These are phyloP conservation scores for Pythium dissotocum DNA, from an alignment of 352 stramenopile genomes.

Conservation along the genomic window DNA sequence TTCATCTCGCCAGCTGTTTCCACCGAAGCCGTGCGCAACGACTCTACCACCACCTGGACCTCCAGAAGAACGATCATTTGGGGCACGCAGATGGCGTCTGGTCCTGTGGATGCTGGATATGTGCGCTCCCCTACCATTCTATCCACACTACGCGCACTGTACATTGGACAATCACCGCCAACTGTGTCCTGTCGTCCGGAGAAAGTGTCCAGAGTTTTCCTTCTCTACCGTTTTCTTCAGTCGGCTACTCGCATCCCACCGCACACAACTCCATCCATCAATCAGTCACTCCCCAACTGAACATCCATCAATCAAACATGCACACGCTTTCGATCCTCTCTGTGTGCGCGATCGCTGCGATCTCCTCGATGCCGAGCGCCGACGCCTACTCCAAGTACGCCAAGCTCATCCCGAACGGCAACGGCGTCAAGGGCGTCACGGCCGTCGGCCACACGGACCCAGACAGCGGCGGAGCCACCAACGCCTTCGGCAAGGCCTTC, in stretches of 20 bases:
- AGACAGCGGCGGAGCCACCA: slow-evolving; percentile 17
- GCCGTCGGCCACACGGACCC: slow-evolving; percentile 27
- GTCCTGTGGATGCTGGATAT: background rate
- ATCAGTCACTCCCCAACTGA: background rate
- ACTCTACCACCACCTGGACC: slow-evolving; percentile 10
- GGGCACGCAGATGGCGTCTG: background rate
- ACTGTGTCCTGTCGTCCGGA: slow-evolving; percentile 7
- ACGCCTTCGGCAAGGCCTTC: slow-evolving; percentile 45
- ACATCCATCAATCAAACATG: slow-evolving; percentile 8
- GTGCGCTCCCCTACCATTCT: background rate
- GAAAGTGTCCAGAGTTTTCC: background rate
- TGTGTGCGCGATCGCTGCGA: slow-evolving; percentile 12
- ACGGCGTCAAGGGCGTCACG: slow-evolving; percentile 18
- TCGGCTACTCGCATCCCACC: background rate
- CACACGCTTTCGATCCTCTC: slow-evolving; percentile 12
- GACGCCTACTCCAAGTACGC: slow-evolving; percentile 23
- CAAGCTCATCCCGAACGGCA: slow-evolving; percentile 31
- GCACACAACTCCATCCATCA: slow-evolving; percentile 3
- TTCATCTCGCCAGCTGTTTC: background rate
- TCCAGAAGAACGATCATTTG: background rate
- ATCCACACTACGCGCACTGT: background rate
- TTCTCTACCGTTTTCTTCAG: background rate
- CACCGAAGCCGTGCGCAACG: background rate
- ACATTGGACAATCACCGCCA: background rate
- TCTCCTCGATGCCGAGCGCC: slow-evolving; percentile 5